A percentile compares a stretch with the other conserved stretches of the same genome.
These are phyloP conservation scores for Trichoderma hamatum DNA, from an alignment of 2,329 filamentous ascomycete species.

Conservation along the genomic window DNA sequence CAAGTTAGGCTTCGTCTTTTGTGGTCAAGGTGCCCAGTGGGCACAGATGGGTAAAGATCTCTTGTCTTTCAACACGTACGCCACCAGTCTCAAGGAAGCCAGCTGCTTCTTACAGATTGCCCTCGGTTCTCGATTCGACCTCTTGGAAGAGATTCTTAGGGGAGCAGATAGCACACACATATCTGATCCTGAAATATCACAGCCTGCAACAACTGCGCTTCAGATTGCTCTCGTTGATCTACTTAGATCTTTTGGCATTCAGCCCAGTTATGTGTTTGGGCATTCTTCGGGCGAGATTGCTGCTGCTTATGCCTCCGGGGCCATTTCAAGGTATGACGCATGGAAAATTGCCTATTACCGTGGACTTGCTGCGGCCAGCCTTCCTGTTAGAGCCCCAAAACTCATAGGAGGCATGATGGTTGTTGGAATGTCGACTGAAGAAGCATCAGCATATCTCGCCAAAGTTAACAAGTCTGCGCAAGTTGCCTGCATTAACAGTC, in stretches of 20 bases:
- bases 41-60: constrained; percentile 48
- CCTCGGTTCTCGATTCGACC: constrained; percentile 40
- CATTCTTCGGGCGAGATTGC: constrained; percentile 54
- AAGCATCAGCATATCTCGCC: constrained; percentile 37
- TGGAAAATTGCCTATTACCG: constrained; percentile 49
- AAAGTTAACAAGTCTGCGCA: constrained; percentile 33
- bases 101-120: constrained; percentile 36
- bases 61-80: constrained; percentile 48
- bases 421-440: constrained; percentile 39
- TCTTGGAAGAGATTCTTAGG: constrained; percentile 44
- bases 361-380: constrained; percentile 41
- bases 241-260: constrained; percentile 39
- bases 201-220: constrained; percentile 47
- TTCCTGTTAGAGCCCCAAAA: constrained; percentile 35
- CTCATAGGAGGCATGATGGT: constrained; percentile 49
- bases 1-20: constrained; percentile 47
- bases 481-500: constrained; percentile 51
- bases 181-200: constrained; percentile 42
- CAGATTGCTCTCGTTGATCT: constrained; percentile 50
- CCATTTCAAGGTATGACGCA: constrained; percentile 43
- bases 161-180: constrained; percentile 35
- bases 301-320: constrained; percentile 46
- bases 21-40: constrained; percentile 50
- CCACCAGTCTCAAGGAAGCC: constrained; percentile 43
- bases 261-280: constrained; percentile 44